Conservation (phyloP, 2,329 filamentous ascomycete species). For the Fusarium setosum region DNA sequence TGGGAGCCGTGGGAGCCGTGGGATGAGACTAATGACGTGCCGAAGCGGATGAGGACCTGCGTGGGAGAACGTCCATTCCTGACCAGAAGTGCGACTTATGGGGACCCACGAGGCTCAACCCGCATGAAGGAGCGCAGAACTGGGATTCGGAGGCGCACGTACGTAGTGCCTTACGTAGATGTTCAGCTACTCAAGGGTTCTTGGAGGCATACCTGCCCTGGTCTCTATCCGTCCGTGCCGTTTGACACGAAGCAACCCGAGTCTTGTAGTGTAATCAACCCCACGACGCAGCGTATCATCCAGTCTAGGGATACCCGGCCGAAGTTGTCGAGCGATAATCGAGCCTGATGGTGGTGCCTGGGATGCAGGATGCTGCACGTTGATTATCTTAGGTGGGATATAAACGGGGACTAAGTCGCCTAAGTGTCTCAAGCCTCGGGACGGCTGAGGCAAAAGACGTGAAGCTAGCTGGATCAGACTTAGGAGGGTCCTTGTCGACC, state of each 20-base stretch:
- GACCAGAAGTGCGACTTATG: constrained; percentile 22
- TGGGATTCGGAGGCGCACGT: constrained; percentile 1
- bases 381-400: constrained; percentile 43
- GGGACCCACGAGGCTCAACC: not conserved
- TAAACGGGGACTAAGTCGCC: constrained; percentile 20
- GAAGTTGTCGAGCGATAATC: constrained; percentile 23
- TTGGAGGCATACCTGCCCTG: not conserved
- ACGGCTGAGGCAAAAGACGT: constrained; percentile 13
- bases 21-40: constrained; percentile 23
- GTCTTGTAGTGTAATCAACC: not conserved
- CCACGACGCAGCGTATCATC: constrained; percentile 4
- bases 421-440: constrained; percentile 29
- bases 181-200: constrained; percentile 18
- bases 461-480: constrained; percentile 38
- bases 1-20: not conserved
- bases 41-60: constrained; percentile 13
- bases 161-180: not conserved
- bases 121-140: constrained; percentile 12
- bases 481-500: constrained; percentile 32
- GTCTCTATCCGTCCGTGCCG: not conserved
- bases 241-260: not conserved
- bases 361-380: constrained; percentile 41
- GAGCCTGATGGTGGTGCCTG: constrained; percentile 31
- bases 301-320: constrained; percentile 11
- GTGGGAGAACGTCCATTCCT: not conserved